Percentiles rank a stretch among this genome's conserved stretches.
phyloP scores from a whole-genome alignment of 2,329 filamentous ascomycete genomes.

The Apiospora pterosperma region DNA sequence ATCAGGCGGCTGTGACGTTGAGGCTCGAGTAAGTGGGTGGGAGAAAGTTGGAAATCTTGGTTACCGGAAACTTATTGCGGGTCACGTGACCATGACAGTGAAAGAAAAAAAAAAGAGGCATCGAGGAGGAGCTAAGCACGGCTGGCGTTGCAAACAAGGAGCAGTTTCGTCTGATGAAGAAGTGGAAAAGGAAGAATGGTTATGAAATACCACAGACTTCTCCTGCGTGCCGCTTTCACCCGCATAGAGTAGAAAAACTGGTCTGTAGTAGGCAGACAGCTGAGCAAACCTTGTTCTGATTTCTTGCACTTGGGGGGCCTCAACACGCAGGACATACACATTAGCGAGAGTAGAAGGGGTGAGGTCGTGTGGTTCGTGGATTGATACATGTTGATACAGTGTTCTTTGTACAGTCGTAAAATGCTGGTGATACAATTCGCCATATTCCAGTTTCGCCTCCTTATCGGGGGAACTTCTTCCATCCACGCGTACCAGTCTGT shows the following conservation, averaged over 20 bases:
- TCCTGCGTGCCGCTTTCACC: background rate
- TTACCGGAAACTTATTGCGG: background rate
- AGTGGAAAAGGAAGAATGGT: background rate
- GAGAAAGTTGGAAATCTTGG: slow-evolving; percentile 5
- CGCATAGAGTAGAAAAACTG: background rate
- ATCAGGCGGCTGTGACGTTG: background rate
- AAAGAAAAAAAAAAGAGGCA: too few species aligned
- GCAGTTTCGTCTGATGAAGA: background rate
- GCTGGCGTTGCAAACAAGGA: background rate
- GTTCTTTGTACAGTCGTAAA: slow-evolving; percentile 22
- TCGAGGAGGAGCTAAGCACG: background rate
- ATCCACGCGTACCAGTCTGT: slow-evolving; percentile 52
- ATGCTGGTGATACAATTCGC: background rate
- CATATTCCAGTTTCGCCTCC: slow-evolving; percentile 6
- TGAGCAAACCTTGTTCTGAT: background rate
- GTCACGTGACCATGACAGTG: slow-evolving; percentile 2
- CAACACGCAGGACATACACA: background rate
- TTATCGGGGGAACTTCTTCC: slow-evolving; percentile 58
- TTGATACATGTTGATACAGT: slow-evolving; percentile 21
- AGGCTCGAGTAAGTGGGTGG: background rate
- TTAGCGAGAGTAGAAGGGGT: background rate
- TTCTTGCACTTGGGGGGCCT: background rate
- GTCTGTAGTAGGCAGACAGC: background rate
- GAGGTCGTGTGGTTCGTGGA: background rate
- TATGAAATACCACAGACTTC: background rate